These are phyloP conservation scores for Starmera amethionina DNA, from an alignment of 805 yeast genomes.

Conservation along the genomic window DNA sequence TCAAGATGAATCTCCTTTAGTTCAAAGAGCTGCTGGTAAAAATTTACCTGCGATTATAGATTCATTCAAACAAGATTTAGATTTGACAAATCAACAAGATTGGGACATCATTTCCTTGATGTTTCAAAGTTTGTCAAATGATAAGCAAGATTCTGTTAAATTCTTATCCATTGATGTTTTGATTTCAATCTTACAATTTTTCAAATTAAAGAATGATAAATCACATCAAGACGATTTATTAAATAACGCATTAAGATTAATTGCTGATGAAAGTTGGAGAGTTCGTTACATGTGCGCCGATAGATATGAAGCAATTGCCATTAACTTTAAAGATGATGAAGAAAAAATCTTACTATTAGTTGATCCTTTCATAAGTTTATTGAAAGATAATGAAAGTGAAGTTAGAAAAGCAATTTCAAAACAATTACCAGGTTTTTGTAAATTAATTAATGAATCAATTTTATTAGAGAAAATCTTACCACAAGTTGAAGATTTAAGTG, in stretches of 20 bases:
- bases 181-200: conserved; percentile 67
- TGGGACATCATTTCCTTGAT: conserved; percentile 74
- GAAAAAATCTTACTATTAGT: conserved; percentile 40
- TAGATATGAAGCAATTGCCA: conserved; percentile 66
- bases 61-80: conserved; percentile 39
- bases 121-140: conserved; percentile 70
- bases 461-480: conserved; percentile 72
- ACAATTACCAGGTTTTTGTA: conserved; percentile 72
- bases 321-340: conserved; percentile 47
- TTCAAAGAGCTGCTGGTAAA: conserved; percentile 86
- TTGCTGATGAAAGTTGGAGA: conserved; percentile 92
- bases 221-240: conserved; percentile 56
- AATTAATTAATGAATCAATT: conserved; percentile 38
- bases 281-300: conserved; percentile 99
- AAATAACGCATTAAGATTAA: conserved; percentile 56
- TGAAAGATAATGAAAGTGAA: conserved; percentile 93
- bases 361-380: conserved; percentile 59
- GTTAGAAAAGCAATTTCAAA: conserved; percentile 92
- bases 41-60: conserved; percentile 70
- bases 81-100: conserved; percentile 42
- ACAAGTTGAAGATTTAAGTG: conserved; percentile 69
- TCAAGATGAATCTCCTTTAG: conserved; percentile 95
- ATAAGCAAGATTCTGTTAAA: conserved; percentile 92
- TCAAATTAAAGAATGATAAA: conserved; percentile 45
- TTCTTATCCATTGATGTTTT: conserved; percentile 82